Evolutionary conservation across 371 early-diverging fungal genomes (phyloP), one percentile per base, ranked within the genome.

Genomic region (Circinella minor): DNA sequence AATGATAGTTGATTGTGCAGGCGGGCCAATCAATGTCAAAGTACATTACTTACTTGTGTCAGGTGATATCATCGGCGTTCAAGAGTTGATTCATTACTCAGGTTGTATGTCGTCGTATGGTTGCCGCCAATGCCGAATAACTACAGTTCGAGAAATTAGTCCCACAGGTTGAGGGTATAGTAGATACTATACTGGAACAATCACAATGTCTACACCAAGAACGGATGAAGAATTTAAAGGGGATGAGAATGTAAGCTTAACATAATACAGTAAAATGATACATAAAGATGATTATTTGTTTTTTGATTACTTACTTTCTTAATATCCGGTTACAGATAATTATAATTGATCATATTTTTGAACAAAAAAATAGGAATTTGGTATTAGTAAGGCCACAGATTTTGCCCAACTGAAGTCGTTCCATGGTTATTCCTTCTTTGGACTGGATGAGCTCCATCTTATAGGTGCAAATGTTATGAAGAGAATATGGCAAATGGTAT

Each of bases 91-190:
- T n/a, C n/a, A n/a, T n/a, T n/a, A n/a, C n/a, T n/a, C n/a, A n/a
- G n/a, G n/a, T n/a, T n/a, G n/a, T n/a, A n/a, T n/a, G n/a, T n/a
- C n/a, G n/a, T n/a, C n/a, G n/a, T n/a, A n/a, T n/a, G n/a, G n/a
- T n/a, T n/a, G n/a, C n/a, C n/a, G n/a, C n/a, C n/a, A n/a, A n/a
- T n/a, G n/a, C n/a, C n/a, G n/a, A n/a, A n/a, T n/a, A n/a, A n/a
- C n/a, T n/a, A n/a, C n/a, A n/a, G n/a, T n/a, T n/a, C n/a, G n/a
- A n/a, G n/a, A n/a, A n/a, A n/a, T n/a, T n/a, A n/a, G n/a, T n/a
- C n/a, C n/a, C n/a, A n/a, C n/a, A n/a, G 63, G 63, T 46, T 6
- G 46, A 38, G 63, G 63, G 39, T 38, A 62, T 62, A 34, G 63
- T 18, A 37, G 46, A 38, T 62, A 62, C 39, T 62, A 43, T 18